Evolutionary conservation across 805 yeast species (phyloP).

Genomic region (Priceomyces carsonii): DNA sequence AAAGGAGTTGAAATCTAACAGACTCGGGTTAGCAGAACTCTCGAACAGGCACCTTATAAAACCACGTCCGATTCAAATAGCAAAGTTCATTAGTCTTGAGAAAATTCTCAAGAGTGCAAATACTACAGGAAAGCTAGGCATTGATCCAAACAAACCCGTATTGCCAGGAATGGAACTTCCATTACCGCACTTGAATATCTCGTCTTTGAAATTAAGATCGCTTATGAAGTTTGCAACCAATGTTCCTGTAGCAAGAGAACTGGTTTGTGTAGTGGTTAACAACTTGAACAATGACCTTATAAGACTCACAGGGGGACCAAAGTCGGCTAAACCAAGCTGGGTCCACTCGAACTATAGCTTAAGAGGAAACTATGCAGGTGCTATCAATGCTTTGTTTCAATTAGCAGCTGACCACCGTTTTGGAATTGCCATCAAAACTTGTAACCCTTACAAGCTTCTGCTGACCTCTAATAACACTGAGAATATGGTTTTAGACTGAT

Average conservation of each 20-base stretch:
- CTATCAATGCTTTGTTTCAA: conserved; percentile 55
- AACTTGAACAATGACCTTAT: conserved; percentile 55
- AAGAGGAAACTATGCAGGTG: conserved; percentile 44
- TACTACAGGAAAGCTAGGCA: conserved; percentile 66
- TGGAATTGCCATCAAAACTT: conserved; percentile 66
- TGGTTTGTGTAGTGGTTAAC: conserved; percentile 61
- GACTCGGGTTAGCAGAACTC: conserved; percentile 79
- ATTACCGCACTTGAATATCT: conserved; percentile 69
- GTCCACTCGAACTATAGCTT: conserved; percentile 78
- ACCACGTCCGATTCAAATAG: conserved; percentile 69
- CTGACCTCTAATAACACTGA: conserved; percentile 8
- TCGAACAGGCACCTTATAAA: conserved; percentile 77
- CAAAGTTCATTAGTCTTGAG: conserved; percentile 71
- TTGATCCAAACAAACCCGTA: conserved; percentile 63
- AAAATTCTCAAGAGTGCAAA: conserved; percentile 62
- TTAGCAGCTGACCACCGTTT: conserved; percentile 67
- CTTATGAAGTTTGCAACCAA: conserved; percentile 45
- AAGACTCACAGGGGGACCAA: conserved; percentile 78
- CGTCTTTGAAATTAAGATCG: conserved; percentile 66
- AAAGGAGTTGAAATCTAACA: conserved; percentile 58
- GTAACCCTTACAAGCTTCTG: conserved; percentile 52
- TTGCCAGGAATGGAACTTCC: conserved; percentile 78
- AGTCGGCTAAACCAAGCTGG: conserved; percentile 77
- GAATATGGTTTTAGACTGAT: conserved; percentile 19
- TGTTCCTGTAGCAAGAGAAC: conserved; percentile 78